These are phyloP conservation scores for Pogostemon cablin DNA, from an alignment of 257 asterid genomes.

Conservation along the genomic window DNA sequence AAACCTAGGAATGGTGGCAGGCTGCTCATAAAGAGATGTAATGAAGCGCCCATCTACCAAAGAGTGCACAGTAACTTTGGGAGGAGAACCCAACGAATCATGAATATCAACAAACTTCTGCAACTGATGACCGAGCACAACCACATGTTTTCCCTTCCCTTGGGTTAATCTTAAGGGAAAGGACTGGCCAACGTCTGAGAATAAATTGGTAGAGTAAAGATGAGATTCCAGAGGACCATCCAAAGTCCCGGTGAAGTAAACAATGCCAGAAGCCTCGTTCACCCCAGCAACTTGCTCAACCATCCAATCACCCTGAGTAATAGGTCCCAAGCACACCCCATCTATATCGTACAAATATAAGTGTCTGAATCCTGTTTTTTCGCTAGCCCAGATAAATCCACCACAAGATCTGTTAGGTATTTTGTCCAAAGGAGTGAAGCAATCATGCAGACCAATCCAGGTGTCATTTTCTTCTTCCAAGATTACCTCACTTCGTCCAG, in stretches of 20 bases:
- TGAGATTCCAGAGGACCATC: constrained; percentile 87
- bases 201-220: constrained; percentile 65
- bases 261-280: constrained; percentile 72
- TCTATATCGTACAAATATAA: constrained; percentile 67
- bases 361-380: constrained; percentile 84
- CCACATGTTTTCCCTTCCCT: constrained; percentile 79
- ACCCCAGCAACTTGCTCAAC: constrained; percentile 90
- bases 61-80: constrained; percentile 64
- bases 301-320: constrained; percentile 92
- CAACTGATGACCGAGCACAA: constrained; percentile 87
- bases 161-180: constrained; percentile 68
- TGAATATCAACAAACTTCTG: constrained; percentile 74
- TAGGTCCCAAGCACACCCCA: constrained; percentile 78
- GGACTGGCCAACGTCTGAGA: constrained; percentile 43
- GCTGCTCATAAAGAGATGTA: constrained; percentile 62
- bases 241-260: constrained; percentile 76
- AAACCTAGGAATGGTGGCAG: constrained; percentile 47
- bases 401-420: constrained; percentile 53
- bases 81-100: constrained; percentile 78
- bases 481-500: constrained; percentile 66
- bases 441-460: constrained; percentile 90
- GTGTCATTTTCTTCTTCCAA: constrained; percentile 76
- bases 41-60: constrained; percentile 68
- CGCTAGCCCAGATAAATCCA: constrained; percentile 94
- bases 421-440: constrained; percentile 78